These are phyloP conservation scores for Crepidotus variabilis DNA, from an alignment of 768 basidiomycete species.

Conservation along the genomic window DNA sequence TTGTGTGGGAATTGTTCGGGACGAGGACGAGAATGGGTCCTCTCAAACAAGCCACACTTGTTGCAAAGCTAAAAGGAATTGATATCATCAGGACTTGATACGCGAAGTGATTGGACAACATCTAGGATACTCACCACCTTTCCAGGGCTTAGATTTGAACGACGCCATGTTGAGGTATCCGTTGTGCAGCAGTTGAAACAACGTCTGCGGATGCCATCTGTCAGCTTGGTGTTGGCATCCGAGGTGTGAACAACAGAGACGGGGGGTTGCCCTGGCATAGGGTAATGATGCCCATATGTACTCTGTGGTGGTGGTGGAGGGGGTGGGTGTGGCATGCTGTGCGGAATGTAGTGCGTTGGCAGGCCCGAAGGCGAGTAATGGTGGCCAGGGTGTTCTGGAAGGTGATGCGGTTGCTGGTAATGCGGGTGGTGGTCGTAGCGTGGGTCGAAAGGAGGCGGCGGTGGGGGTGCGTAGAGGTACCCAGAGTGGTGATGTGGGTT, in stretches of 20 bases:
- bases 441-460: conserved; percentile 23
- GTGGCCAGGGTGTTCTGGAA: conserved; percentile 17
- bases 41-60: conserved; percentile 80
- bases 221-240: conserved; percentile 78
- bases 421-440: conserved; percentile 24
- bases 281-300: conserved; percentile 26
- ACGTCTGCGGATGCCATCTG: conserved; percentile 68
- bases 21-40: conserved; percentile 73
- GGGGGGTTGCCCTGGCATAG: conserved; percentile 28
- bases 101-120: conserved; percentile 1
- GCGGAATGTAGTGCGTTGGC: conserved; percentile 16
- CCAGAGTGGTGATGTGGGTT: conserved; percentile 19
- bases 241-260: conserved; percentile 53
- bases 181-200: conserved; percentile 88
- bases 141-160: conserved; percentile 73
- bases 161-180: conserved; percentile 78
- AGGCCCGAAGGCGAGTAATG: conserved; percentile 11
- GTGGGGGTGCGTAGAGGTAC: conserved; percentile 32
- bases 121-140: conserved; percentile 53
- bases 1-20: conserved; percentile 83
- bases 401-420: conserved; percentile 10
- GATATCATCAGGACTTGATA: conserved; percentile 7
- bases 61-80: conserved; percentile 42
- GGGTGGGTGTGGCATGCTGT: conserved; percentile 15
- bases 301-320: conserved; percentile 13